Base-by-base conservation (phyloP, 2,329 filamentous ascomycete species). In the Botryotinia globosa region DNA sequence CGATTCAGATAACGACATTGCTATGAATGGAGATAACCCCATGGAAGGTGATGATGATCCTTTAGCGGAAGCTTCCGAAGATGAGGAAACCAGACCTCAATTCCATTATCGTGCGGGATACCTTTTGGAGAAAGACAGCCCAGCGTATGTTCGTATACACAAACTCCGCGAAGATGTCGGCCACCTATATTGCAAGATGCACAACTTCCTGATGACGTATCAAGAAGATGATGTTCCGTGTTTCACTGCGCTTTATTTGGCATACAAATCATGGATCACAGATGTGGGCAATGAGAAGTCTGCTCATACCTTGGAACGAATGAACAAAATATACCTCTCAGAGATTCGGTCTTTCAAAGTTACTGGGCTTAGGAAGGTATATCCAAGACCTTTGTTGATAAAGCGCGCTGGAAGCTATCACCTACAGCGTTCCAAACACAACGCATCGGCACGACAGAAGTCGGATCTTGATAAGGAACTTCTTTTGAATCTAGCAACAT, bases 221-320 rank as follows among this genome's bases (percentile, higher is more conserved):
- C 94, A 97, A 80, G 93, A 98, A 80, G 96, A 99, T 79, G 96
- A 99, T 80, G 96, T 99, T 0, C 90, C 92, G 25, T 98, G 94
- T 82, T 99, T 99, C 83, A 97, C 94, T 37, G 90, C 94, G 0
- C 83, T 99, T 3, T 99, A 97, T 82, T 92, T 92, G 34, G 93
- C 95, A 1, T 99, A 98, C 81, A 88, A 94, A 61, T 96, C 93
- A 14, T 99, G 94, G 94, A 98, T 99, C 78, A 94, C 97, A 1
- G 96, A 99, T 79, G 94, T 99, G 58, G 96, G 97, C 29, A 97
- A 98, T 74, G 96, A 99, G 83, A 88, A 95, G 74, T 98, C 95
- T 29, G 95, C 96, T 0, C 96, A 98, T 81, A 93, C 97, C 2
- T 85, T 98, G 16, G 96, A 99, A 81, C 88, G 96, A 32, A 91